Evolutionary conservation across 2,329 filamentous ascomycete species (phyloP).

Genomic region (Aureobasidium sp.): DNA sequence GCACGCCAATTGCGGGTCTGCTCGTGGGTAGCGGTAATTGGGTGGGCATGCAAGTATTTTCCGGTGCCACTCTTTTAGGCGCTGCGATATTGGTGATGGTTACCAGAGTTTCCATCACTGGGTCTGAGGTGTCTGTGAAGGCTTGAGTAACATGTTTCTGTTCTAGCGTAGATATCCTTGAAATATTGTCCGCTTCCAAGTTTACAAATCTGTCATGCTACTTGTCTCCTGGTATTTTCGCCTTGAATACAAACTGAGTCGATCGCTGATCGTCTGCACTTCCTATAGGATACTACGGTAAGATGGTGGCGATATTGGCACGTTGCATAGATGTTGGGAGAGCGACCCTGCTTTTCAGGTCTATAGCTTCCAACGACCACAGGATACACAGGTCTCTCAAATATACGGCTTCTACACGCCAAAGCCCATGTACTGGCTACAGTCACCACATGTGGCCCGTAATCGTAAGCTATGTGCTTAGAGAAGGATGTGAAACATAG

Average conservation of each 20-base stretch:
- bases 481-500: too few species aligned
- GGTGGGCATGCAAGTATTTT: slow-evolving; percentile 25
- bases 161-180: not conserved
- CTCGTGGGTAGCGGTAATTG: slow-evolving; percentile 19
- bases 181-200: too few species aligned
- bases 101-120: slow-evolving; percentile 10
- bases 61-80: slow-evolving; percentile 20
- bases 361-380: not conserved
- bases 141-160: not conserved
- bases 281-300: too few species aligned
- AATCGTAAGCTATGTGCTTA: too few species aligned
- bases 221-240: too few species aligned
- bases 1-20: slow-evolving; percentile 25
- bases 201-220: too few species aligned
- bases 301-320: not conserved
- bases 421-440: not conserved
- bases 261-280: not conserved
- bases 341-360: not conserved
- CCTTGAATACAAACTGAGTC: not conserved
- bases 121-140: slow-evolving; percentile 2
- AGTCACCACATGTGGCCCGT: not conserved
- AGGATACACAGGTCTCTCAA: not conserved
- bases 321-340: not conserved
- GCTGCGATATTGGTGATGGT: slow-evolving; percentile 4
- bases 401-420: too few species aligned